phyloP scores from a whole-genome alignment of 208 protist species.

The Acanthamoeba lenticulata region DNA sequence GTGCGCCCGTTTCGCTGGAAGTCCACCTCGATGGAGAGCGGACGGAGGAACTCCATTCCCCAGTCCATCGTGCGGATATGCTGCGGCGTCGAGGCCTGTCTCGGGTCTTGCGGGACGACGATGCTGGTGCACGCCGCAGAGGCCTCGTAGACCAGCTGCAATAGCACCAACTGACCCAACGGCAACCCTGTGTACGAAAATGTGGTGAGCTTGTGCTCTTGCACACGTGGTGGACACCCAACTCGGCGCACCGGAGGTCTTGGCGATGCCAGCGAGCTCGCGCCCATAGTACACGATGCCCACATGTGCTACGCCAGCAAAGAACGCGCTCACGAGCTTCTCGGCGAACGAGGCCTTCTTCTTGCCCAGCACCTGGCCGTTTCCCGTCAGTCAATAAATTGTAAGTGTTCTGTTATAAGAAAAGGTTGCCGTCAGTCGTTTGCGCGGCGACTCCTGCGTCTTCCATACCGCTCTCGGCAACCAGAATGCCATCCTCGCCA shows the following conservation, averaged over 20 bases:
- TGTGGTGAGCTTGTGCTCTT: too few relatives aligned
- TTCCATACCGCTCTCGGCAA: too few relatives aligned
- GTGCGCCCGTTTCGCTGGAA: conserved; percentile 30
- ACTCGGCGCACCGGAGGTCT: neutral
- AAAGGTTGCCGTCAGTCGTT: neutral
- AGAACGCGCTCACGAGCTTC: too few relatives aligned
- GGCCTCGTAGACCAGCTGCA: conserved; percentile 71
- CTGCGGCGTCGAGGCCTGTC: neutral
- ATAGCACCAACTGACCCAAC: conserved; percentile 62
- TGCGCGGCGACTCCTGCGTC: neutral
- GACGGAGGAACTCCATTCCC: conserved; percentile 65
- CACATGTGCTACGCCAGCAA: neutral
- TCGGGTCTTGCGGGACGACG: conserved; percentile 14
- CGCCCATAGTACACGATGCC: conserved; percentile 49
- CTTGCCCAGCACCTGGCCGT: too few relatives aligned
- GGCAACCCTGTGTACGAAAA: neutral
- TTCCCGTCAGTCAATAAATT: too few relatives aligned
- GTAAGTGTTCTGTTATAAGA: too few relatives aligned
- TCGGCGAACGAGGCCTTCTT: too few relatives aligned
- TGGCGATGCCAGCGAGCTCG: conserved; percentile 62
- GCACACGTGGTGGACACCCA: neutral
- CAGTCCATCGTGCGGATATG: conserved; percentile 75
- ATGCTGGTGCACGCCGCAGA: conserved; percentile 68
- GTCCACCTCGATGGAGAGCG: conserved; percentile 69
- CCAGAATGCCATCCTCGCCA: too few relatives aligned